These are phyloP conservation scores for Spinacia oleracea DNA, from an alignment of 179 eudicot genomes.

Conservation along the genomic window DNA sequence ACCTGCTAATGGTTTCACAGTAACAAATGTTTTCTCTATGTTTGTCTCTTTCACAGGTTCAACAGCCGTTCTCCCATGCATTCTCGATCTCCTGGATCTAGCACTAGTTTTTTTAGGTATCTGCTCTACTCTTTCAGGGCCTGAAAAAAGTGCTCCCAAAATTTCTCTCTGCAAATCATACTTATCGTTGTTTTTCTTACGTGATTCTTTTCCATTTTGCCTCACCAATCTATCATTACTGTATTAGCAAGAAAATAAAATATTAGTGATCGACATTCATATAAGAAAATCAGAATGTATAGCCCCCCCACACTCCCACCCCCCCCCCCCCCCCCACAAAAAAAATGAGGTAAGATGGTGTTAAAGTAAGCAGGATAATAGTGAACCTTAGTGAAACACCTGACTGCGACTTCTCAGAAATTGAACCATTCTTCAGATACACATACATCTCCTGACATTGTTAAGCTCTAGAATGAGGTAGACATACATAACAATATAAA, in stretches of 20 bases:
- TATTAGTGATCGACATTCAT: background rate
- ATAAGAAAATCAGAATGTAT: no score
- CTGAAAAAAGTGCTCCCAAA: constrained; percentile 50
- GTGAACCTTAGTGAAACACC: constrained; percentile 27
- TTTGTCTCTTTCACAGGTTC: constrained; percentile 42
- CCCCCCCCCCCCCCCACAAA: background rate
- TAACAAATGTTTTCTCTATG: constrained; percentile 32
- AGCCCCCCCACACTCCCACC: background rate
- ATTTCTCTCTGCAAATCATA: constrained; percentile 49
- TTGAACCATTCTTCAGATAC: constrained; percentile 22
- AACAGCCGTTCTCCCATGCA: constrained; percentile 41
- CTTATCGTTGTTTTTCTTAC: constrained; percentile 35
- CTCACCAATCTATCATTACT: constrained; percentile 29
- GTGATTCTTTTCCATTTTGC: constrained; percentile 24
- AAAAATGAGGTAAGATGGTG: background rate
- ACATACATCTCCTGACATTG: constrained; percentile 25
- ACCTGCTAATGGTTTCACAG: constrained; percentile 41
- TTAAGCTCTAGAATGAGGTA: constrained; percentile 16
- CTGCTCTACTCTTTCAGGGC: constrained; percentile 46
- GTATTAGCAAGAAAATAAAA: constrained; percentile 12
- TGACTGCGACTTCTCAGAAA: constrained; percentile 16
- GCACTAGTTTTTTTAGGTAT: constrained; percentile 21
- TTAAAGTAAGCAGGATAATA: constrained; percentile 11
- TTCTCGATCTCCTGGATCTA: constrained; percentile 26
- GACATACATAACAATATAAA: background rate